Base-by-base conservation (phyloP, 202 grass and related monocot genomes). In the Eragrostis tef region DNA sequence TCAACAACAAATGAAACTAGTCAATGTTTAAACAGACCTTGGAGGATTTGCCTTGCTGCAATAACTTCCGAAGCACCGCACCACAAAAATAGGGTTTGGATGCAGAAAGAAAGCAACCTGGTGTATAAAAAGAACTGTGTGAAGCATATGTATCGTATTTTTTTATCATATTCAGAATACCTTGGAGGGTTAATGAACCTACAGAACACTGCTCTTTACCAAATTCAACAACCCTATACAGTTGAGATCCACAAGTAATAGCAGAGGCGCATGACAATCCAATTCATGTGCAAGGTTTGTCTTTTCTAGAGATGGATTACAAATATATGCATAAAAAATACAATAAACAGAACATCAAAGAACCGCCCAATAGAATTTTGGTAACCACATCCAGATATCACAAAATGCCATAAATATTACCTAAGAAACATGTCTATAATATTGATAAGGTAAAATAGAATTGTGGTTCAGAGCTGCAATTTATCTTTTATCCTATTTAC, bases 61-160 rank as follows among this genome's bases (percentile, higher is more conserved):
- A 75, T 90, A 98, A 63, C 88, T 90, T 85, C 89, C 83, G 71
- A 98, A 84, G 83, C 92, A 98, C 72, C 83, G 76, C 13, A 98
- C 90, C 68, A 91, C 44, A 16, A 88, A 85, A 67, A 93, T 87
- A n/a, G 74, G 72, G 61, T 75, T 88, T 49, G 88, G 82, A 51
- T 98, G 88, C 27, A 91, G 83, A 88, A 98, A 98, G 69, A 93
- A 90, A 7, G 90, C 92, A 22, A 39, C 88, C 95, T 93, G 88
- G 85, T 25, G 49, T 73, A 59, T 2, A 52, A 77, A 56, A 61
- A 60, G 26, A 60, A 9, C 4, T 72, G 87, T 21, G 70, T 87
- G 71, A 94, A 60, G 11, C 11, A 58, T 2, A 58, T 24, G 9
- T 19, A n/a, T 53, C 51, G 29, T n/a, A n/a, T n/a, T 17, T 31